Evolutionary conservation across 2,329 filamentous ascomycete genomes (phyloP).

Genomic region (Microcera coccophila): DNA sequence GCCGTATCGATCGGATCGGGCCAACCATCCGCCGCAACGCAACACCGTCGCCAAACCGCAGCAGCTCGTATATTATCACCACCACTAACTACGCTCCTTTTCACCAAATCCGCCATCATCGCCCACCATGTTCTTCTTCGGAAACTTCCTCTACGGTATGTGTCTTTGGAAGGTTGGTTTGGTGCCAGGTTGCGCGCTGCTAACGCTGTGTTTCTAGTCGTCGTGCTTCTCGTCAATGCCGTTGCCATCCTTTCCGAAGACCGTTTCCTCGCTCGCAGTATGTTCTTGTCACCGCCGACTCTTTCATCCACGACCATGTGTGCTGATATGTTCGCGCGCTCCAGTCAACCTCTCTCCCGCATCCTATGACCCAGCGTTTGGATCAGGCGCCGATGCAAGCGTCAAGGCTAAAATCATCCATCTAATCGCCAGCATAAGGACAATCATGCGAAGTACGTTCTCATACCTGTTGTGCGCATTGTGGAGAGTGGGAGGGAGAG

Average conservation of each 20-base stretch:
- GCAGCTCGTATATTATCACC: slow-evolving; percentile 17
- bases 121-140: slow-evolving; percentile 61
- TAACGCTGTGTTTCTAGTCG: slow-evolving; percentile 42
- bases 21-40: slow-evolving; percentile 28
- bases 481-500: not conserved
- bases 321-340: not conserved
- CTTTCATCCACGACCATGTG: too few species aligned
- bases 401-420: slow-evolving; percentile 85
- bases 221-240: slow-evolving; percentile 86
- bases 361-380: slow-evolving; percentile 73
- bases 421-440: slow-evolving; percentile 84
- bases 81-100: slow-evolving; percentile 3
- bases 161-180: too few species aligned
- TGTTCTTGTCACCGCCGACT: slow-evolving; percentile 12
- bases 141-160: slow-evolving; percentile 64
- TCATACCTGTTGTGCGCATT: not conserved
- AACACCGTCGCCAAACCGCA: not conserved
- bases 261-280: slow-evolving; percentile 74
- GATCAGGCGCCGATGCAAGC: slow-evolving; percentile 66
- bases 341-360: slow-evolving; percentile 70
- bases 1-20: slow-evolving; percentile 31
- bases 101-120: slow-evolving; percentile 5
- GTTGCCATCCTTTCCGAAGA: slow-evolving; percentile 93
- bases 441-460: slow-evolving; percentile 77
- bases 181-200: not conserved